Evolutionary conservation across 345 rosid genomes (phyloP).

Genomic region (Heritiera fomes): DNA sequence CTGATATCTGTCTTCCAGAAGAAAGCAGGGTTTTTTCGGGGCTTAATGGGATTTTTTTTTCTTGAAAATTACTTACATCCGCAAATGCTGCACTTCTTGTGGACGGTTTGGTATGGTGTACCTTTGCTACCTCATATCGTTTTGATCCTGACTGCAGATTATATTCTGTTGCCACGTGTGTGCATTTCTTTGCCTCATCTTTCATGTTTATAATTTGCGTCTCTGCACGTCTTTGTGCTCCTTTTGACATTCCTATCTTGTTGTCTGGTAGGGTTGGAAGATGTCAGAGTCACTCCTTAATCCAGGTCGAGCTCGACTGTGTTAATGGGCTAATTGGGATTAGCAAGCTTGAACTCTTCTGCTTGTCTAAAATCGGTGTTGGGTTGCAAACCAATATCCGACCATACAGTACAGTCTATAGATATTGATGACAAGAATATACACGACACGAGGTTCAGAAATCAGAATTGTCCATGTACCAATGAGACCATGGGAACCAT

Average conservation of each 20-base stretch:
- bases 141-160: background rate
- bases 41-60: background rate
- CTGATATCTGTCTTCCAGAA: background rate
- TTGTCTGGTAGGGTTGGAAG: slow-evolving; percentile 47
- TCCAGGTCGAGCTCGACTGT: slow-evolving; percentile 86
- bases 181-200: background rate
- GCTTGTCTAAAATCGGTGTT: slow-evolving; percentile 3
- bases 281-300: slow-evolving; percentile 92
- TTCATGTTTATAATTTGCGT: background rate
- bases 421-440: background rate
- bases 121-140: background rate
- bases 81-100: background rate
- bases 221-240: background rate
- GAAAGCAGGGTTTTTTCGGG: background rate
- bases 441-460: background rate
- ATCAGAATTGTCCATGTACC: background rate
- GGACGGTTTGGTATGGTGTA: background rate
- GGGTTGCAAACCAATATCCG: background rate
- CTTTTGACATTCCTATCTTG: background rate
- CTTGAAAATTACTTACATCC: background rate
- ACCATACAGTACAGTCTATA: background rate
- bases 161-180: background rate
- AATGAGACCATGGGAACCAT: slow-evolving; percentile 23
- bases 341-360: background rate
- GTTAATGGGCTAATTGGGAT: slow-evolving; percentile 22